Base-by-base conservation (phyloP, 805 yeast species). In the Kazachstania viticola region DNA sequence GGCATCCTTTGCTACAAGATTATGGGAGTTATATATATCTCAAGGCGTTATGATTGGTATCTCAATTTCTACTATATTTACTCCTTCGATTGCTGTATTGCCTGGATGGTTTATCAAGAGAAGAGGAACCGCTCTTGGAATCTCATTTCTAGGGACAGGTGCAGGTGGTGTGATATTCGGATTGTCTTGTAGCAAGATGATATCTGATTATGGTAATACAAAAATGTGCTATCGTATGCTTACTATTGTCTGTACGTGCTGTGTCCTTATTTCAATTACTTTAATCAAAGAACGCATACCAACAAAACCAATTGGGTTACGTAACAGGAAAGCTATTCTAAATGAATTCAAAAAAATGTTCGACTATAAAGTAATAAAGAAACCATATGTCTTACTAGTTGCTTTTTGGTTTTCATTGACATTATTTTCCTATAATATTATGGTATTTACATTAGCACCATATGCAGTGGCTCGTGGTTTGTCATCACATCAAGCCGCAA, bases 71-170 rank as follows among this genome's bases (percentile, higher is more conserved):
- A 48, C 73, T 12, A 59, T 75, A 21, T 67, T 72, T 32, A 62
- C 74, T 3, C 79, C 88, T 1, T 73, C 71, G 4, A 56, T 73
- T 14, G 64, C 73, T 2, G 54, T 78, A 11, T 45, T 79, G 17
- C 85, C 85, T 0, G 81, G 73, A 33, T 79, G 81, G 79, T 80
- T 80, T 49, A 53, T 70, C 27, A 75, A 70, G 40, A 74, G 59
- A 36, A 62, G 87, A 42, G 75, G 75, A 3, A 49, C 67, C 12
- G 72, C 75, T 2, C 58, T 64, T 44, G 75, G 76, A 4, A 48
- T 68, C 17, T 61, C 68, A 2, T 55, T 65, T 16, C 44, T 64
- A 15, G 78, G 76, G 7, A 61, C 73, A 4, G 76, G 76, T 25
- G 41, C 68, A 1, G 73, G 75, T 21, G 77, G 75, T 36, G 60